Conservation (phyloP, 495 filamentous ascomycete genomes). For the Elaphomyces granulatus region DNA sequence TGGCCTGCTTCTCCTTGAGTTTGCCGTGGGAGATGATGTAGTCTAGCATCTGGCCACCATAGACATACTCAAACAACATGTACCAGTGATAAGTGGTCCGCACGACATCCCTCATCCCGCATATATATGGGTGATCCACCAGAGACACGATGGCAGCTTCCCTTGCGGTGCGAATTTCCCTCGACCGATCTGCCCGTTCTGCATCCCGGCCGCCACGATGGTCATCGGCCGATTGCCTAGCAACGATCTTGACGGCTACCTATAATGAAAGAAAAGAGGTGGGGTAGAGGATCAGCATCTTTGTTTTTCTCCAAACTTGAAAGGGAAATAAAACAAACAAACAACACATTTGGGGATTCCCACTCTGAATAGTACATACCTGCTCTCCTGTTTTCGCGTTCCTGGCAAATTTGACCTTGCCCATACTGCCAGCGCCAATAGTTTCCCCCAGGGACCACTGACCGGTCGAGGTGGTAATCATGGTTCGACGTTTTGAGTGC, state of each 20-base stretch:
- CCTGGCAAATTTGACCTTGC: slow-evolving; percentile 79
- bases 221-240: slow-evolving; percentile 76
- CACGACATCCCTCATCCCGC: slow-evolving; percentile 88
- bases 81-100: slow-evolving; percentile 98
- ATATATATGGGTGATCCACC: slow-evolving; percentile 91
- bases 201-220: slow-evolving; percentile 66
- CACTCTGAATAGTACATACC: slow-evolving; percentile 40
- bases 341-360: too few relatives aligned
- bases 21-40: slow-evolving; percentile 99
- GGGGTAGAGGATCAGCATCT: too few relatives aligned
- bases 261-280: slow-evolving; percentile 24
- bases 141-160: slow-evolving; percentile 96
- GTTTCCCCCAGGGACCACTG: slow-evolving; percentile 94
- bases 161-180: slow-evolving; percentile 88
- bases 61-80: slow-evolving; percentile 99
- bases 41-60: slow-evolving; percentile 98
- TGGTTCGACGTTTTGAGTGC: slow-evolving; percentile 56
- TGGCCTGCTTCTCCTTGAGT: slow-evolving; percentile 94
- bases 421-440: slow-evolving; percentile 96
- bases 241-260: slow-evolving; percentile 97
- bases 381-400: slow-evolving; percentile 70
- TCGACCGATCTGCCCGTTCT: slow-evolving; percentile 83
- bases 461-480: slow-evolving; percentile 68
- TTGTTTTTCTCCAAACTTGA: slow-evolving; percentile 1
- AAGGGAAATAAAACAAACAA: neutral